Percentiles rank a stretch among this genome's conserved stretches.
phyloP scores from a whole-genome alignment of 2,329 filamentous ascomycete species.

The Alternaria atra region DNA sequence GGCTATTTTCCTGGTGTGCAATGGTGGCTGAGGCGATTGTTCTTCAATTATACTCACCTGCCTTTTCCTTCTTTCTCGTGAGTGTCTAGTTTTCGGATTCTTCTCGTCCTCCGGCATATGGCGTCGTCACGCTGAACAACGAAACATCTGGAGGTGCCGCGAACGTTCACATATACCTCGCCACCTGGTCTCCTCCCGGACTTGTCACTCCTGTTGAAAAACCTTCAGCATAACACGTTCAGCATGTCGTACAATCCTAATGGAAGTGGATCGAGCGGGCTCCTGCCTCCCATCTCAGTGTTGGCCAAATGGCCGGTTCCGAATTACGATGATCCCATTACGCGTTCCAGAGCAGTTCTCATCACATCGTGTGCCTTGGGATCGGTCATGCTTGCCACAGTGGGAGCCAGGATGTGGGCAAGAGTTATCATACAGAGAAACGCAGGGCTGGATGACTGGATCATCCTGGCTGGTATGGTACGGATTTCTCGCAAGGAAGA shows the following conservation, averaged over 20 bases:
- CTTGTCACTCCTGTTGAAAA: background rate
- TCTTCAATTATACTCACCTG: background rate
- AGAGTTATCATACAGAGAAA: conserved; percentile 22
- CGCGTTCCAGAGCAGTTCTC: conserved; percentile 13
- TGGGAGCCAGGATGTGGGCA: conserved; percentile 23
- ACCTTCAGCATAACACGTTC: background rate
- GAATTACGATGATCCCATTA: conserved; percentile 24
- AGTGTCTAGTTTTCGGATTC: background rate
- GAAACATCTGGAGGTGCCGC: background rate
- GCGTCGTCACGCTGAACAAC: background rate
- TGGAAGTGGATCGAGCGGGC: conserved; percentile 14
- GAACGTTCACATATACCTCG: background rate
- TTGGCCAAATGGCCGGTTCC: conserved; percentile 21
- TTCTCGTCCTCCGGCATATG: background rate
- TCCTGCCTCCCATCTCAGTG: conserved; percentile 23
- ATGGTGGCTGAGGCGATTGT: background rate
- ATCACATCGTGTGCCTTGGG: conserved; percentile 17
- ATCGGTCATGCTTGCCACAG: conserved; percentile 15
- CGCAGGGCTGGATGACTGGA: conserved; percentile 26
- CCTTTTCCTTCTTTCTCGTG: background rate
- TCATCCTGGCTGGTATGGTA: conserved; percentile 26
- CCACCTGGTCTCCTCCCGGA: background rate
- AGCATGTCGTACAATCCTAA: conserved; percentile 3
- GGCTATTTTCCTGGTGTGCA: background rate
- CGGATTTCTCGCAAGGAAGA: background rate